Conservation (phyloP, 768 basidiomycete species). For the Holtermannia corniformis region DNA sequence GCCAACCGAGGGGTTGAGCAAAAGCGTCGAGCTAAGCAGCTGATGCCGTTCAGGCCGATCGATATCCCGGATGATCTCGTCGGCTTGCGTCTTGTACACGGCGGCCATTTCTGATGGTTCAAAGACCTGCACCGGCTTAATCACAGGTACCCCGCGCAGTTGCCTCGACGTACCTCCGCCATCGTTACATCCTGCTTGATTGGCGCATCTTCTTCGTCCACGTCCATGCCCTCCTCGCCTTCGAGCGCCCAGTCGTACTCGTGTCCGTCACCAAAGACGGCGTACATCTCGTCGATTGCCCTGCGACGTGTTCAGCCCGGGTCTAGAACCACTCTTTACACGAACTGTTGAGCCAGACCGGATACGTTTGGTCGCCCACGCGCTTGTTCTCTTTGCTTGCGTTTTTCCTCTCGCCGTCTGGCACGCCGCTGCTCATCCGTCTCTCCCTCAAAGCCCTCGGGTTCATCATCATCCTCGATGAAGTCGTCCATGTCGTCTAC, state of each 20-base stretch:
- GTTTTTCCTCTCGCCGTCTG: conserved; percentile 46
- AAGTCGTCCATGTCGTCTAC: conserved; percentile 59
- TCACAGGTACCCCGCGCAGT: neutral
- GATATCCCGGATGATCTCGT: conserved; percentile 77
- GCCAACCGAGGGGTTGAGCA: conserved; percentile 41
- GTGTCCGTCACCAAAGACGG: conserved; percentile 91
- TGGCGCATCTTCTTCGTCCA: conserved; percentile 57
- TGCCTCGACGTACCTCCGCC: conserved; percentile 17
- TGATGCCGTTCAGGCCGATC: conserved; percentile 97
- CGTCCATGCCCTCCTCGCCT: conserved; percentile 57
- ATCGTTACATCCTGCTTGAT: conserved; percentile 66
- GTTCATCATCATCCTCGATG: conserved; percentile 51
- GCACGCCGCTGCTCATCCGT: conserved; percentile 65
- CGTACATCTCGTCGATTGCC: conserved; percentile 90
- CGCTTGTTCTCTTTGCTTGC: conserved; percentile 55
- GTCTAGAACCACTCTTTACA: too few relatives aligned
- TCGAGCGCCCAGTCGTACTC: conserved; percentile 92
- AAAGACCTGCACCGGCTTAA: conserved; percentile 60
- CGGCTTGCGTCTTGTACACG: conserved; percentile 80
- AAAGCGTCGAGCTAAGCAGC: conserved; percentile 74
- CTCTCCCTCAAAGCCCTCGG: conserved; percentile 62
- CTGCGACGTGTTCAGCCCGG: conserved; percentile 48
- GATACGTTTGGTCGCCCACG: conserved; percentile 56
- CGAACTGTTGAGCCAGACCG: conserved; percentile 77
- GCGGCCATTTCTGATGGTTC: conserved; percentile 93